Evolutionary conservation across 2,329 filamentous ascomycete genomes (phyloP).

Genomic region (Septoria petroselini): DNA sequence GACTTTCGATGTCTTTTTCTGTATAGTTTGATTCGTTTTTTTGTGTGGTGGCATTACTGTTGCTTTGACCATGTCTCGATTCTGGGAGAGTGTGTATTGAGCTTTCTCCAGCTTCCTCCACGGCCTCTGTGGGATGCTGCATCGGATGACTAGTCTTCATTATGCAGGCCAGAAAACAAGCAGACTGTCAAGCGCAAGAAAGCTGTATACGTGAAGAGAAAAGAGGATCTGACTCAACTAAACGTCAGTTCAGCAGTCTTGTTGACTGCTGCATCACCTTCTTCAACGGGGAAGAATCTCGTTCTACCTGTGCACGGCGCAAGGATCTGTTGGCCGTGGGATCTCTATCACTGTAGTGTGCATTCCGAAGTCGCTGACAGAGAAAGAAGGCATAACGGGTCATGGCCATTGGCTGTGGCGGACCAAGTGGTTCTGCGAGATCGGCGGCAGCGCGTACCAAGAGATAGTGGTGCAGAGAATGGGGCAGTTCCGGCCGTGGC

Average conservation of each 20-base stretch:
- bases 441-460: conserved; percentile 3
- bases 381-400: conserved; percentile 4
- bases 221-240: conserved; percentile 6
- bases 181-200: not conserved
- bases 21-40: conserved; percentile 12
- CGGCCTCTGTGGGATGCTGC: conserved; percentile 20
- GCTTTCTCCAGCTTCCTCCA: conserved; percentile 19
- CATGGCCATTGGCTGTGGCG: conserved; percentile 10
- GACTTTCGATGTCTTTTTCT: conserved; percentile 19
- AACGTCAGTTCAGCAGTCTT: conserved; percentile 7
- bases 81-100: conserved; percentile 15
- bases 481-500: conserved; percentile 4
- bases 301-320: conserved; percentile 3
- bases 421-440: conserved; percentile 8
- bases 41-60: not conserved
- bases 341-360: conserved; percentile 10
- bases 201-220: not conserved
- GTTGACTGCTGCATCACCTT: conserved; percentile 11
- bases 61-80: conserved; percentile 1
- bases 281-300: conserved; percentile 11
- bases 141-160: conserved; percentile 10
- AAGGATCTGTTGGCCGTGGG: conserved; percentile 17
- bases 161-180: not conserved
- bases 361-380: conserved; percentile 19
- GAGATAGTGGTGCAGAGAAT: not conserved